These are phyloP conservation scores for Herpotrichia juniperi DNA, from an alignment of 2,329 filamentous ascomycete species.

Conservation along the genomic window DNA sequence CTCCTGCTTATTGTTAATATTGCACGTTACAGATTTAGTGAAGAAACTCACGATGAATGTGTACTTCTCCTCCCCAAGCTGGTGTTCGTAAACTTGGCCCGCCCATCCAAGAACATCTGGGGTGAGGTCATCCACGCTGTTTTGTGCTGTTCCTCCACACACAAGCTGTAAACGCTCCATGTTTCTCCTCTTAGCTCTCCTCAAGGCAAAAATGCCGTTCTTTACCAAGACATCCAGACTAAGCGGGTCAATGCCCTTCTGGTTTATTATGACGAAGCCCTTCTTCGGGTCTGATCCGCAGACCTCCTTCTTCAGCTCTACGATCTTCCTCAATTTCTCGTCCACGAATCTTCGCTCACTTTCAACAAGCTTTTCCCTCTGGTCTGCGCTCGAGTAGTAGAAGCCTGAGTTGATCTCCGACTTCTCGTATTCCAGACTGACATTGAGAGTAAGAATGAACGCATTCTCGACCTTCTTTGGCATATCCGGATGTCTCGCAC, in stretches of 20 bases:
- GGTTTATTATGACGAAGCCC: constrained; percentile 97
- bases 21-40: neutral
- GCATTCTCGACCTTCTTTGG: constrained; percentile 95
- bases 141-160: constrained; percentile 89
- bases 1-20: constrained; percentile 58
- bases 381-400: constrained; percentile 97
- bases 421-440: constrained; percentile 98
- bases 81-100: constrained; percentile 95
- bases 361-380: constrained; percentile 97
- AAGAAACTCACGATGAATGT: constrained; percentile 73
- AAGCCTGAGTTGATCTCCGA: constrained; percentile 99
- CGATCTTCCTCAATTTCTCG: constrained; percentile 94
- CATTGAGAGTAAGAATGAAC: constrained; percentile 92
- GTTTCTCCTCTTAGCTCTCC: constrained; percentile 95
- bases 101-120: constrained; percentile 94
- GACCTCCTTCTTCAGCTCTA: constrained; percentile 96
- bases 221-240: constrained; percentile 96
- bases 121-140: constrained; percentile 92
- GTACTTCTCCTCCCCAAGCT: constrained; percentile 97
- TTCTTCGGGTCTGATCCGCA: constrained; percentile 93
- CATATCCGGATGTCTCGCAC: constrained; percentile 97
- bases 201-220: constrained; percentile 94
- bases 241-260: constrained; percentile 97
- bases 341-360: constrained; percentile 96
- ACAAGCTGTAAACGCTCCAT: constrained; percentile 98